Base-by-base conservation (phyloP, 192 early-diverging fungal species). In the Cladochytrium replicatum region DNA sequence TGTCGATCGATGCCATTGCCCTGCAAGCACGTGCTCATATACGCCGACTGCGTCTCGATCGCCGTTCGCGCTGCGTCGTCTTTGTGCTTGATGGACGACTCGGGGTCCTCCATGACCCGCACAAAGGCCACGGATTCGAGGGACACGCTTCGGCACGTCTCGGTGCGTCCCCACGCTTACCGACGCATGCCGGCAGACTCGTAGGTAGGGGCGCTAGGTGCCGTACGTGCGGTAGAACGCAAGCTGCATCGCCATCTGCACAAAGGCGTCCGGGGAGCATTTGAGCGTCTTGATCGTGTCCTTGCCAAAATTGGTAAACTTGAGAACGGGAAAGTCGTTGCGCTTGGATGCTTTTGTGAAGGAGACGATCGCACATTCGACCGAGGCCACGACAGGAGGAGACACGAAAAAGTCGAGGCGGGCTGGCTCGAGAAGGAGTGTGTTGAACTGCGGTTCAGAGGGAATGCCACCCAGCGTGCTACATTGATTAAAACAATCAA, bases 111-210 rank as follows among this genome's bases (percentile, higher is more conserved):
- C 88, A 88, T 85, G 17, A 80, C 47, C 37, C 74, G 72, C 41
- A 87, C 86, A 69, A 75, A 90, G 1, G 66, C 65, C n/a, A 68
- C 63, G 39, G 69, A 77, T 21, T 88, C 87, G 31, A 50, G 65
- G n/a, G 70, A 69, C 37, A 84, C 78, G 9, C 79, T 76, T 43
- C 88, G 78, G 55, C 76, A 78, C 8, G 84, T 86, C 58, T 91
- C 88, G 17, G 88, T 91, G 58, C 88, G 82, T 22, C 88, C 88
- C 32, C 79, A 87, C 38, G 78, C 73, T 69, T 87, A 91, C 67
- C 78, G 79, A 60, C 87, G 77, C 26, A 81, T 87, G 71, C 82
- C 80, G 32, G 81, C 85, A 46, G 81, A 78, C 63, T 91, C 88
- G 59, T 91, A 91, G 3, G 87, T 89, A 3, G 87, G 75, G 23